phyloP scores from a whole-genome alignment of 2,329 filamentous ascomycete species.

The Laburnicola sp. region DNA sequence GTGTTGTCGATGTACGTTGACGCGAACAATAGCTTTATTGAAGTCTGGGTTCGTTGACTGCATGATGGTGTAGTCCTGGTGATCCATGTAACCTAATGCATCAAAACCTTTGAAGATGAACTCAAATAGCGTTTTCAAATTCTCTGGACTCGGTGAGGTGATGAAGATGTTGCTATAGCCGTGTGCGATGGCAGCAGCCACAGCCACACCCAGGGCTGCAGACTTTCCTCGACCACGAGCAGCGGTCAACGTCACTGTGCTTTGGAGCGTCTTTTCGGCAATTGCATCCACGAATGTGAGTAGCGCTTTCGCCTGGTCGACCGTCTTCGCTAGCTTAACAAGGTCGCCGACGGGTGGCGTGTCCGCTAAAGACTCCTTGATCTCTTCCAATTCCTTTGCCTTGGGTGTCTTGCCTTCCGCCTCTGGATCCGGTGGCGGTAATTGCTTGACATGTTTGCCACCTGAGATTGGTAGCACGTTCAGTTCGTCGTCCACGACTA shows the following conservation, averaged over 20 bases:
- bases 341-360: slow-evolving; percentile 84
- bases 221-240: slow-evolving; percentile 96
- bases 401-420: slow-evolving; percentile 70
- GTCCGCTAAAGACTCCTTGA: slow-evolving; percentile 86
- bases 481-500: slow-evolving; percentile 96
- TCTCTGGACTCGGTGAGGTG: slow-evolving; percentile 95
- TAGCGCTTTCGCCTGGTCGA: slow-evolving; percentile 96
- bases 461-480: slow-evolving; percentile 97
- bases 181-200: slow-evolving; percentile 90
- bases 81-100: slow-evolving; percentile 88
- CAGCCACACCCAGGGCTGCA: slow-evolving; percentile 88
- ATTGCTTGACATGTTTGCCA: slow-evolving; percentile 81
- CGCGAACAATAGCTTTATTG: slow-evolving; percentile 97
- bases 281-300: slow-evolving; percentile 96
- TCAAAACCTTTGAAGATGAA: slow-evolving; percentile 99
- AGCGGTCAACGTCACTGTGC: slow-evolving; percentile 90
- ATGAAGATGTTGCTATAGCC: slow-evolving; percentile 99
- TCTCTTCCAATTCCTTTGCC: slow-evolving; percentile 74
- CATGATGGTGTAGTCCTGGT: slow-evolving; percentile 96
- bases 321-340: slow-evolving; percentile 81
- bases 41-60: slow-evolving; percentile 98
- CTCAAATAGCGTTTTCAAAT: slow-evolving; percentile 97
- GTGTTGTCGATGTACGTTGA: slow-evolving; percentile 93
- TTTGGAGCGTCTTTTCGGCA: slow-evolving; percentile 90
- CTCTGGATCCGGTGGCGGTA: slow-evolving; percentile 76